Evolutionary conservation across 352 stramenopile genomes (phyloP).

Genomic region (Blastocystis sp.): DNA sequence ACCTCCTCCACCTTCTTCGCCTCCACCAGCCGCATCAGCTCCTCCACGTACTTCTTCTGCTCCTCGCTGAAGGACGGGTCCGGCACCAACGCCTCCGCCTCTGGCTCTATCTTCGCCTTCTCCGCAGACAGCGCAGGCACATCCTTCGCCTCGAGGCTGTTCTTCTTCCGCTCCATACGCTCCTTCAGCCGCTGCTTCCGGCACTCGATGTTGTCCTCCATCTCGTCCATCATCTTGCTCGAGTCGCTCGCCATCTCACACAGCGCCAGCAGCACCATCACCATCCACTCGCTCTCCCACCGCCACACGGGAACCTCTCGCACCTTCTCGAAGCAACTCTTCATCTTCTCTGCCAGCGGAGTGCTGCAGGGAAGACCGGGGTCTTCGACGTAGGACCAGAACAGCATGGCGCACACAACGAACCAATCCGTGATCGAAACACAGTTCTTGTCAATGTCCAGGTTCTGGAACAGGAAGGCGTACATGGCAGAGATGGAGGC

Average conservation of each 20-base stretch:
- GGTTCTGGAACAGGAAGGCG: constrained; percentile 1
- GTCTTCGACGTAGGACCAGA: neutral
- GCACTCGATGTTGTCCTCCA: neutral
- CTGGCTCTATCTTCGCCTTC: neutral
- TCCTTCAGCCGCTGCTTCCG: neutral
- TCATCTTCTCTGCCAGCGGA: neutral
- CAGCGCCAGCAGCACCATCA: constrained; percentile 10
- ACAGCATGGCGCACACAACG: neutral
- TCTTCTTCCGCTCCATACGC: neutral
- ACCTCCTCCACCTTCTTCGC: neutral
- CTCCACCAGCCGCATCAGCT: neutral
- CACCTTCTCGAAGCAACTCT: neutral
- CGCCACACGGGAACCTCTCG: neutral
- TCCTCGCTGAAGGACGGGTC: no score
- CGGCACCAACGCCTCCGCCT: no score
- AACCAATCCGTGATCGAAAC: constrained; percentile 13
- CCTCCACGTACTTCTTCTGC: neutral
- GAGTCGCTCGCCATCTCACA: constrained; percentile 35
- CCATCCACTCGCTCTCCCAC: neutral
- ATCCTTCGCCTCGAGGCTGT: neutral
- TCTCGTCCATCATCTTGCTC: neutral
- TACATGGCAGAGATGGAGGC: neutral
- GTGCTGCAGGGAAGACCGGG: neutral
- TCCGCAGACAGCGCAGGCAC: neutral
- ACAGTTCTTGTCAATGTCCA: constrained; percentile 10